Evolutionary conservation across 129 eudicot species (phyloP), one percentile per base, ranked within the genome.

Genomic region (Centrapalus pauciflorus): DNA sequence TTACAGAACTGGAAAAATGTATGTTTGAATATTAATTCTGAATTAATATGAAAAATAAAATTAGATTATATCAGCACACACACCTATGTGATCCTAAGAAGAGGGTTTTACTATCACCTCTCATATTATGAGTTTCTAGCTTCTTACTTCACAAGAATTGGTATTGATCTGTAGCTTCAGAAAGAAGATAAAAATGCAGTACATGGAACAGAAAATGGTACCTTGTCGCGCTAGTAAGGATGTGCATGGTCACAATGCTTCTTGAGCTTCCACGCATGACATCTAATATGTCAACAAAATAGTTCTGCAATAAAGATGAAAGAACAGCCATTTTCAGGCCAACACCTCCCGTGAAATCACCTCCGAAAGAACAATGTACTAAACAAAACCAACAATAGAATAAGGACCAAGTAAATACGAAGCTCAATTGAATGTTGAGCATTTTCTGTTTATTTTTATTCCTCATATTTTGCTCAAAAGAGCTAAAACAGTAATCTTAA

Each of bases 141-240:
- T 45, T 14, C 1, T 45, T 45, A 45, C 52, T 5, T 45, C 52
- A 45, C 16, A n/a, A 16, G 52, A 45, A 23, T 45, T 45, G 2
- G 52, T 11, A 5, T 41, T 10, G 19, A 55, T 23, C n/a, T 29
- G 29, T 32, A 29, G 25, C 28, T 50, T 32, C 16, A 33, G 23
- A 23, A 4, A 30, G 32, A 32, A 32, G 21, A n/a, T 13, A 19
- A 30, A 17, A 19, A 30, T 54, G 74, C 3, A 37, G 8, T 29
- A 28, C 55, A 56, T 14, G 26, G 17, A 62, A 29, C 10, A 49
- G 59, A 64, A 33, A 30, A 32, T 6, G 32, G 27, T 67, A 90
- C 97, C 90, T 86, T 75, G 87, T 81, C n/a, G 95, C 97, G 61
- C 66, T 81, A 14, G 70, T 74, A 64, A 90, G 97, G 68, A 90